These are phyloP conservation scores for Triticum urartu DNA, from an alignment of 176 grass and related monocot genomes.

Conservation along the genomic window DNA sequence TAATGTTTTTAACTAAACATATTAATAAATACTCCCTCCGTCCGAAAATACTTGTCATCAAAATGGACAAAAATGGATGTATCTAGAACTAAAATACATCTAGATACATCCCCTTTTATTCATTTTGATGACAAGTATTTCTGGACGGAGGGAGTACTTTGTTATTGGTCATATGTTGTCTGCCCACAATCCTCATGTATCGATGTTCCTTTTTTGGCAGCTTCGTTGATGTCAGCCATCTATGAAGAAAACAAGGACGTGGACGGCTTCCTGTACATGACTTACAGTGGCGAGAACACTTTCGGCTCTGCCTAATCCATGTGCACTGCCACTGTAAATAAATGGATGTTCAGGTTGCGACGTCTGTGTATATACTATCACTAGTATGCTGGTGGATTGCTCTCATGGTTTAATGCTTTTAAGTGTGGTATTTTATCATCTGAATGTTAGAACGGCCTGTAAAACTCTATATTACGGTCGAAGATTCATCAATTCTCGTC, in stretches of 20 bases:
- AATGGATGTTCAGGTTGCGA: conserved; percentile 14
- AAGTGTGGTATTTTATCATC: conserved; percentile 4
- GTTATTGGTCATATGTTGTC: background rate
- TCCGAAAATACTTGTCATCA: too few species aligned
- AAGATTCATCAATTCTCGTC: background rate
- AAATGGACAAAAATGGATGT: too few species aligned
- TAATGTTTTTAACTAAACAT: background rate
- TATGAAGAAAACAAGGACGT: conserved; percentile 93
- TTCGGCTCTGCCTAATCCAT: conserved; percentile 58
- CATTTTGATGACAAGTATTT: too few species aligned
- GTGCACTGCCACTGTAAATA: conserved; percentile 38
- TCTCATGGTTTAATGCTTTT: conserved; percentile 1
- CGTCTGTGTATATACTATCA: conserved; percentile 29
- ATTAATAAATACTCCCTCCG: background rate
- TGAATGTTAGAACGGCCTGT: background rate
- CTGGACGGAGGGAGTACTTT: background rate
- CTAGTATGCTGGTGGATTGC: conserved; percentile 29
- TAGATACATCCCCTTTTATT: too few species aligned
- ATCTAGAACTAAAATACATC: too few species aligned
- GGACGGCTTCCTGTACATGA: conserved; percentile 96
- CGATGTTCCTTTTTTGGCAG: conserved; percentile 20
- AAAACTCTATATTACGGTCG: background rate
- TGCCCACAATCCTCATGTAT: background rate
- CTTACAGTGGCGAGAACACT: conserved; percentile 91
- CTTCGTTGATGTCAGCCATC: conserved; percentile 84